Base-by-base conservation (phyloP, 768 basidiomycete species). In the Amyloporia xantha region DNA sequence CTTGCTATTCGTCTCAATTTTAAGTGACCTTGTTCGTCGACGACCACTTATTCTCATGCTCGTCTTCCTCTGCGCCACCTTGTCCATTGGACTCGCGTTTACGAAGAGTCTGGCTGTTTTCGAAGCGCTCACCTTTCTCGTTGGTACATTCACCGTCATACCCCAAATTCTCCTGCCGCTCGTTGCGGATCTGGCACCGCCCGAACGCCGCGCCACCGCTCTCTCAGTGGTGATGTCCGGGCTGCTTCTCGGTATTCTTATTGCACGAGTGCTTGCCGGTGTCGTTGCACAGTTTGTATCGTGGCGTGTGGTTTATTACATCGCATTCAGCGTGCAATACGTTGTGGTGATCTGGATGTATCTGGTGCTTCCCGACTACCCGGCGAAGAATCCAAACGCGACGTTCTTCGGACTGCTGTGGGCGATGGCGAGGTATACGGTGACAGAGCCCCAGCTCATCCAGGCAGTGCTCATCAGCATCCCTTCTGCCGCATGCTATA, bases 181-280 rank as follows among this genome's bases (percentile, higher is more conserved):
- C 36, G 86, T 88, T 0, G 91, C 81, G 1, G 92, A 95, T 65
- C 76, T 94, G 20, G 90, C 90, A 0, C 81, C 86, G 1, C 79
- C 83, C 1, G 72, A 82, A 40, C 75, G 76, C 19, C 78, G 89
- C 24, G 90, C 84, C 0, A 72, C 81, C 4, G 84, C 90, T 0
- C 72, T 95, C 39, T 81, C 86, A 1, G 81, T 91, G 47, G 83
- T 88, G 4, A 68, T 84, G 41, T 65, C 74, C 0, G 79, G 74
- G 4, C 70, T 91, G 17, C 70, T 89, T 20, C 72, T 91, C 23
- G 90, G 89, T 6, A 67, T 91, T 33, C 76, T 90, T 23, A 68
- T 81, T 11, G 87, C 87, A 1, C 77, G 89, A 25, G 85, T 91
- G 1, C 66, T 91, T 3, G 75, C 86, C 0, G 87, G 88, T 0